Evolutionary conservation across 1,139 yeast species (phyloP).

Genomic region (Diutina catenulata): DNA sequence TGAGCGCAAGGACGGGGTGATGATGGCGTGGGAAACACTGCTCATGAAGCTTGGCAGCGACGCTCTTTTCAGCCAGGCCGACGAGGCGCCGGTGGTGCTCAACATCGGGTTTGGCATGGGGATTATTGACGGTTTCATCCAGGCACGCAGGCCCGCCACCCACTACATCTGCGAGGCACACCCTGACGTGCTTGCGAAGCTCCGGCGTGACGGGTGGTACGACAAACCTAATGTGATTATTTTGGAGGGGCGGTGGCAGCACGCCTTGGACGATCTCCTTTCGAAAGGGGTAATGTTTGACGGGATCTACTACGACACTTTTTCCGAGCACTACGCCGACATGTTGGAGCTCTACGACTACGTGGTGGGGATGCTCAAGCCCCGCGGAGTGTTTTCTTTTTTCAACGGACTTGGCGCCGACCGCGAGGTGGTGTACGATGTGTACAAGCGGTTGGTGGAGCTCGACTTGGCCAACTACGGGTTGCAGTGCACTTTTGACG

Average conservation of each 20-base stretch:
- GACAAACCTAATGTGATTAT: slow-evolving; percentile 60
- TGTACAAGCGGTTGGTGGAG: slow-evolving; percentile 71
- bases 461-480: slow-evolving; percentile 77
- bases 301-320: slow-evolving; percentile 90
- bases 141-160: slow-evolving; percentile 41
- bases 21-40: slow-evolving; percentile 94
- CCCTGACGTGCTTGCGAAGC: slow-evolving; percentile 70
- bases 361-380: slow-evolving; percentile 71
- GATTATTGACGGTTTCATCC: slow-evolving; percentile 73
- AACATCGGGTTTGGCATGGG: slow-evolving; percentile 98
- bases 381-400: slow-evolving; percentile 75
- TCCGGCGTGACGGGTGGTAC: slow-evolving; percentile 76
- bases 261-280: slow-evolving; percentile 52
- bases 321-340: slow-evolving; percentile 76
- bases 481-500: slow-evolving; percentile 41
- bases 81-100: slow-evolving; percentile 32
- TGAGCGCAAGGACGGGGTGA: slow-evolving; percentile 75
- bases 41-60: slow-evolving; percentile 76
- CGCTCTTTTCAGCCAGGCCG: slow-evolving; percentile 38
- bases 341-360: slow-evolving; percentile 78
- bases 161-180: slow-evolving; percentile 94
- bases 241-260: slow-evolving; percentile 89
- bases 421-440: slow-evolving; percentile 78
- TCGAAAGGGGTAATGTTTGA: slow-evolving; percentile 66
- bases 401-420: slow-evolving; percentile 98